Evolutionary conservation across 2,329 filamentous ascomycete species (phyloP).

Genomic region (Septoria petroselini): DNA sequence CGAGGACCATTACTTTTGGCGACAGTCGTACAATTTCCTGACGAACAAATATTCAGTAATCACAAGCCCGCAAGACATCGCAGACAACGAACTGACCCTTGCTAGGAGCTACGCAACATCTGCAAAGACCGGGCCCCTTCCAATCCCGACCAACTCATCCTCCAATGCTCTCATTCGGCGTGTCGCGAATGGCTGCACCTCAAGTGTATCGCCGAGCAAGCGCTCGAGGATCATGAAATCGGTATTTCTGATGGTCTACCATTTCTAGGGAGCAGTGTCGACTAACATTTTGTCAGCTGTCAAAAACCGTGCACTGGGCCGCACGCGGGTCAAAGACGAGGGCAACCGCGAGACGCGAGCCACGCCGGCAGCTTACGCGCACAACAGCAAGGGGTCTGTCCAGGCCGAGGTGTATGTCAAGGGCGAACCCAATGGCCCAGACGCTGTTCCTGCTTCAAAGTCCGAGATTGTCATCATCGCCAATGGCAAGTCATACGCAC

Average conservation of each 20-base stretch:
- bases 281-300: conserved; percentile 13
- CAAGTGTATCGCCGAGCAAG: conserved; percentile 39
- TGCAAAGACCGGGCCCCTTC: conserved; percentile 42
- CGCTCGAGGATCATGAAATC: conserved; percentile 18
- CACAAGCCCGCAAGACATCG: not conserved
- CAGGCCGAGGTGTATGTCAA: conserved; percentile 32
- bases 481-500: conserved; percentile 24
- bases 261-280: not conserved
- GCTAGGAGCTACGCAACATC: conserved; percentile 38
- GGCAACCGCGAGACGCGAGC: conserved; percentile 13
- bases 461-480: conserved; percentile 34
- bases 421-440: conserved; percentile 18
- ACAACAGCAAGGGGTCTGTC: conserved; percentile 16
- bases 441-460: conserved; percentile 18
- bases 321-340: conserved; percentile 11
- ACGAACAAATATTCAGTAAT: conserved; percentile 39
- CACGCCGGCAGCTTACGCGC: not conserved
- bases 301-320: conserved; percentile 6
- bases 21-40: conserved; percentile 43
- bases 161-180: conserved; percentile 40
- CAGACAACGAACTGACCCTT: not conserved
- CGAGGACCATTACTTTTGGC: conserved; percentile 44
- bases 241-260: conserved; percentile 12
- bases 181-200: conserved; percentile 47
- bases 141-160: conserved; percentile 44